A percentile compares a stretch with the other conserved stretches of the same genome.
Conservation (phyloP, 2,329 filamentous ascomycete species). For the Pseudocercospora crystallina region DNA sequence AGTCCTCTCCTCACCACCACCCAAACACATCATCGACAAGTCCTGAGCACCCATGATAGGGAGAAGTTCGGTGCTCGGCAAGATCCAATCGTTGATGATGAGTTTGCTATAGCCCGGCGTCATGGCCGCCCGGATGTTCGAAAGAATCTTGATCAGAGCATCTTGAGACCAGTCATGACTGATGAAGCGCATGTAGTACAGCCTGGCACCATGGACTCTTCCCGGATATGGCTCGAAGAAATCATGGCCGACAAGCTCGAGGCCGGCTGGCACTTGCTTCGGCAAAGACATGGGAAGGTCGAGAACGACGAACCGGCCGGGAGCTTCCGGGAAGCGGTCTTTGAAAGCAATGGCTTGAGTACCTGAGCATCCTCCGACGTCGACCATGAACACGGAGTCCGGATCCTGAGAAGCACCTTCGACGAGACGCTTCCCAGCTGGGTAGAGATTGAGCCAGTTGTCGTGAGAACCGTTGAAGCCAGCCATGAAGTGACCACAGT, state of each 20-base stretch:
- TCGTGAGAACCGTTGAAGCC: conserved; percentile 1
- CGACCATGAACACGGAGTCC: conserved; percentile 11
- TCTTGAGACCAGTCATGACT: conserved; percentile 36
- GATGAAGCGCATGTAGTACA: conserved; percentile 31
- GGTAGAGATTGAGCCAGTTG: conserved; percentile 6
- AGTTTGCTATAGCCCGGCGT: conserved; percentile 34
- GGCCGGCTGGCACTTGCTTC: background rate
- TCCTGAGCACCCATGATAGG: conserved; percentile 8
- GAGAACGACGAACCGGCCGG: conserved; percentile 6
- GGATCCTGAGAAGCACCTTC: background rate
- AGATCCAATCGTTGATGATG: conserved; percentile 35
- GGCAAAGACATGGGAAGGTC: background rate
- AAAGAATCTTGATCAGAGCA: conserved; percentile 29
- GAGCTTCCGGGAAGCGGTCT: conserved; percentile 3
- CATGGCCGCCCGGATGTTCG: conserved; percentile 26
- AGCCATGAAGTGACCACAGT: conserved; percentile 8
- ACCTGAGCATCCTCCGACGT: conserved; percentile 6
- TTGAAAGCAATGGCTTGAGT: background rate
- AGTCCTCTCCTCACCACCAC: conserved; percentile 4
- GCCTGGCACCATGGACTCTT: conserved; percentile 22
- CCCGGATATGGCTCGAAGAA: conserved; percentile 35
- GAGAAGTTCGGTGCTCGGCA: conserved; percentile 25
- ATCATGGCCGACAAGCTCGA: conserved; percentile 31
- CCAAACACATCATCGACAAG: conserved; percentile 8
- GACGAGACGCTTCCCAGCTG: conserved; percentile 1